Evolutionary conservation across 164 flowering plant genomes (phyloP).

Genomic region (Nelumbo lutea): DNA sequence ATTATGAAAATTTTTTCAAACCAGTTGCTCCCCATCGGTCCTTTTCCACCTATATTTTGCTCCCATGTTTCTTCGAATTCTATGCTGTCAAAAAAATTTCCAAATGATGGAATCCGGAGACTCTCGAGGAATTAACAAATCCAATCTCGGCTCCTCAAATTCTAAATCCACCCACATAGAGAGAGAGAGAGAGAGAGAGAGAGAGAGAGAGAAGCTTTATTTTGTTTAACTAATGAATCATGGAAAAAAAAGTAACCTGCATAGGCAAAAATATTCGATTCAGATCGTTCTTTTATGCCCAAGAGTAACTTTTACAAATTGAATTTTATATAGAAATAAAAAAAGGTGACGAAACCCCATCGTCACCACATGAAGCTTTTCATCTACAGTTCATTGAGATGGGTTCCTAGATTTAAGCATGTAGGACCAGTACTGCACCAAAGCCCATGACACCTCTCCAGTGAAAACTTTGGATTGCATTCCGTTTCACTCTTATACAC

Average conservation of each 20-base stretch:
- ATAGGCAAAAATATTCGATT: conserved; percentile 1
- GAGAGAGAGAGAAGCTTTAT: neutral
- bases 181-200: neutral
- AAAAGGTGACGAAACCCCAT: neutral
- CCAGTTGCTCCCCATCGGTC: too few relatives aligned
- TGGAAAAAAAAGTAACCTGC: neutral
- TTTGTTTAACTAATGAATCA: neutral
- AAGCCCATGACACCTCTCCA: neutral
- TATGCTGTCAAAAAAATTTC: too few relatives aligned
- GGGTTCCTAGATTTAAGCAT: neutral
- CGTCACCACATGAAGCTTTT: neutral
- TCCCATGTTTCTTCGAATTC: too few relatives aligned
- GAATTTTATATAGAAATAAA: neutral
- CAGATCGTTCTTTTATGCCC: conserved; percentile 1
- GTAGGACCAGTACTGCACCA: conserved; percentile 2
- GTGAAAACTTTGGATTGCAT: neutral
- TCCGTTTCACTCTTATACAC: neutral
- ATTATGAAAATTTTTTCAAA: too few relatives aligned
- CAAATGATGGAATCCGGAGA: too few relatives aligned
- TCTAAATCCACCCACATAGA: neutral
- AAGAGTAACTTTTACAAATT: neutral
- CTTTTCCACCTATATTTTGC: too few relatives aligned
- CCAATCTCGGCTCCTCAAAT: neutral
- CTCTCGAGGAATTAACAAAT: too few relatives aligned
- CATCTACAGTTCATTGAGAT: neutral